Evolutionary conservation across 2,329 filamentous ascomycete species (phyloP), one percentile per base, ranked within the genome.

Genomic region (Phaeoacremonium minimum): DNA sequence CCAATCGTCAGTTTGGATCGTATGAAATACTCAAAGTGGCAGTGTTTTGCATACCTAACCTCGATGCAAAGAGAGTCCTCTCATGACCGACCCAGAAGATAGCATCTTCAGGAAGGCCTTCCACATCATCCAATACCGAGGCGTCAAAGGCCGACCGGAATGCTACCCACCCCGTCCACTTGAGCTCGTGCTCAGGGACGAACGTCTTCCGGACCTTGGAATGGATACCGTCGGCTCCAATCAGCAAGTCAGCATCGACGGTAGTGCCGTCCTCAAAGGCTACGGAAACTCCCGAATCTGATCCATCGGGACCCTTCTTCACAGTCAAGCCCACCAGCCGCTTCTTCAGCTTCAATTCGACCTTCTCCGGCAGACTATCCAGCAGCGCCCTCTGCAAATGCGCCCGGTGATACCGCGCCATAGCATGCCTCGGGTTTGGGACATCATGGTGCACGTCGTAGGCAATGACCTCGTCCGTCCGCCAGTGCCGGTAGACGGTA

Each of bases 401-500:
- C 4, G 51, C 53, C 5, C 61, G 49, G 37, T 58, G 56, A 44
- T 54, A 63, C 8, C 61, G 45, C 7, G 58, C 52, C 5, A 57
- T 63, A 1, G 48, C 48, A 45, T 63, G 58, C 16, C 49, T 41
- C 30, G 52, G 40, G 16, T 58, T 51, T 2, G 51, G 46, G 2
- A 57, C 46, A 32, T 50, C 44, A n/a, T 54, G 42, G 31, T 56
- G 52, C 16, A 47, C 35, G 38, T 63, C 58, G 9, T 46, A 42
- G 3, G 53, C 54, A 12, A 63, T 43, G 6, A 61, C 45, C 40
- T 63, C 57, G 35, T 61, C 59, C 7, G 60, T 62, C 40, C 57
- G 55, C 53, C 56, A 64, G 33, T 57, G 52, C 46, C 55, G 38
- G 37, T 58, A 60, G n/a, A 63, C 53, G 49, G 59, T 58, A 5